Percentiles rank a stretch among this genome's conserved stretches.
Evolutionary conservation across 352 stramenopile species (phyloP).

Genomic region (Pythium grandisporangium): DNA sequence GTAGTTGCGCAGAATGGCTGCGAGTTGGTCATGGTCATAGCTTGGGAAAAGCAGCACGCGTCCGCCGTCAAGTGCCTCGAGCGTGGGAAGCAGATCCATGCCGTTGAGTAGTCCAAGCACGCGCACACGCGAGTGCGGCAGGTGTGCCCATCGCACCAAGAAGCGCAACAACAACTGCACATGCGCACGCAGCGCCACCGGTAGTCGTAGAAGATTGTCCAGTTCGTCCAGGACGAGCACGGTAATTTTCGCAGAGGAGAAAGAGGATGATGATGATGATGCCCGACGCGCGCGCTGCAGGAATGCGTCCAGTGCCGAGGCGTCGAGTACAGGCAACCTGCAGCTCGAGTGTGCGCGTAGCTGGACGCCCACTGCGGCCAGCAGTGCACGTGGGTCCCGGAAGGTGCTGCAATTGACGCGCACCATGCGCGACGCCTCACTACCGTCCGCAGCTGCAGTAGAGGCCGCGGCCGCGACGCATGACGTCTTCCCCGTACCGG

Average conservation of each 20-base stretch:
- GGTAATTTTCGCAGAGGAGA: not conserved
- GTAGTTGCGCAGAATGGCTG: slow-evolving; percentile 34
- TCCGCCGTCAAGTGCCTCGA: slow-evolving; percentile 10
- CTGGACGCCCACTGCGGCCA: slow-evolving; percentile 22
- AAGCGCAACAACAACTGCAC: slow-evolving; percentile 53
- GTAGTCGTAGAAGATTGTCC: slow-evolving; percentile 46
- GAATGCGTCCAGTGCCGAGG: slow-evolving; percentile 37
- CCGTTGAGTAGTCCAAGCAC: slow-evolving; percentile 69
- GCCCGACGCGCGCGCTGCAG: slow-evolving; percentile 8
- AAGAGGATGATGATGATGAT: no score
- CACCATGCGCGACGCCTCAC: no score
- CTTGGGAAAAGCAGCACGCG: slow-evolving; percentile 47
- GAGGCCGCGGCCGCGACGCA: slow-evolving; percentile 38
- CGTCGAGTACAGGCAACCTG: slow-evolving; percentile 24
- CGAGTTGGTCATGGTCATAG: slow-evolving; percentile 39
- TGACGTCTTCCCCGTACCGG: slow-evolving; percentile 61
- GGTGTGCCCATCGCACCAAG: slow-evolving; percentile 40
- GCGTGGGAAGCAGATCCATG: slow-evolving; percentile 52
- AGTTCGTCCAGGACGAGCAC: slow-evolving; percentile 62
- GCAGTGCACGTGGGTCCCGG: slow-evolving; percentile 30
- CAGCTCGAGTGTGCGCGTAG: slow-evolving; percentile 12
- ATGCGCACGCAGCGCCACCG: slow-evolving; percentile 19
- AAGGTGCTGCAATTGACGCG: slow-evolving; percentile 69
- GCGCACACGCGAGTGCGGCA: slow-evolving; percentile 21
- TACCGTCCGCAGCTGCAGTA: no score